Conservation (phyloP, 148 eudicot genomes). For the Salicornia ramosissima region DNA sequence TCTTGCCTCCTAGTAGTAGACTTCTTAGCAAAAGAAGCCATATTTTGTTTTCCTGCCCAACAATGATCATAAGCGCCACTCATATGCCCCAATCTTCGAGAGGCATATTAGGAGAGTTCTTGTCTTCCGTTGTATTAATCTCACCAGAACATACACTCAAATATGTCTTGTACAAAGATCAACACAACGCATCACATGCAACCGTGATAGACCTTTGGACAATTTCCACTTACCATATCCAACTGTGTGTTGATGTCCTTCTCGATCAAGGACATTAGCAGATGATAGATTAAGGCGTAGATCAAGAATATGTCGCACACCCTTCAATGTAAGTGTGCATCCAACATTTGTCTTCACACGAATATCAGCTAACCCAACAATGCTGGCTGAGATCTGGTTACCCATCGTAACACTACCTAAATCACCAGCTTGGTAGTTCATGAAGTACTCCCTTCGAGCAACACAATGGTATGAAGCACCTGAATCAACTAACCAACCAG, state of each 20-base stretch:
- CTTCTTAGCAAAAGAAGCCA: too few species aligned
- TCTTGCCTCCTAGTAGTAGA: too few species aligned
- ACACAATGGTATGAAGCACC: too few species aligned
- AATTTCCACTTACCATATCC: conserved; percentile 4
- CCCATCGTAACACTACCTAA: too few species aligned
- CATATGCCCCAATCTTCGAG: conserved; percentile 13
- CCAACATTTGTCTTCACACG: neutral
- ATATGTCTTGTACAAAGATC: neutral
- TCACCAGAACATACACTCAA: conserved; percentile 3
- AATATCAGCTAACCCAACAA: too few species aligned
- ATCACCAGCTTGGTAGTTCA: too few species aligned
- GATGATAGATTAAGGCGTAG: neutral
- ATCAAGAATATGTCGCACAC: neutral
- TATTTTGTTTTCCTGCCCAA: too few species aligned
- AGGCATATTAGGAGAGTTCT: neutral
- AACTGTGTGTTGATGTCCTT: neutral
- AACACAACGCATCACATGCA: neutral
- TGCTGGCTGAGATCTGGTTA: too few species aligned
- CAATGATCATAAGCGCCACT: too few species aligned
- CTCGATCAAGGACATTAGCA: conserved; percentile 3
- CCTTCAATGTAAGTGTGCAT: neutral
- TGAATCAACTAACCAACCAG: too few species aligned
- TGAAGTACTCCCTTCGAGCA: too few species aligned
- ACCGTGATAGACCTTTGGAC: neutral
- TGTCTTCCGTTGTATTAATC: neutral